These are phyloP conservation scores for Fusarium bactridioides DNA, from an alignment of 2,329 filamentous ascomycete species.

Conservation along the genomic window DNA sequence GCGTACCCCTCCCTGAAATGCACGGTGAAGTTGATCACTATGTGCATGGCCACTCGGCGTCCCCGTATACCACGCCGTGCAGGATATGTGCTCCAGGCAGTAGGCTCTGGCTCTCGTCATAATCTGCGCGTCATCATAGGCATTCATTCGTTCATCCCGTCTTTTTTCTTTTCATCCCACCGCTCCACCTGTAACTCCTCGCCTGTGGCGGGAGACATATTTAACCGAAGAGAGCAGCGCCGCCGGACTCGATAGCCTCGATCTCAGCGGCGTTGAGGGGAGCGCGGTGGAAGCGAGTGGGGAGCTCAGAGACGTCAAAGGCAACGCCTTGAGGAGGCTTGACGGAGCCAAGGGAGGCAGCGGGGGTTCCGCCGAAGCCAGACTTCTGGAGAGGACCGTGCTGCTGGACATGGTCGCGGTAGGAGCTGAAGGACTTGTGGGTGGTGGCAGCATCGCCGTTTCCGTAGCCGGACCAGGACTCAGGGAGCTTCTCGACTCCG, in stretches of 20 bases:
- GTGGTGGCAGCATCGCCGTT: conserved; percentile 48
- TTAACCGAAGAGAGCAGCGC: conserved; percentile 68
- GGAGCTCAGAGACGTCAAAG: conserved; percentile 91
- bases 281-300: conserved; percentile 79
- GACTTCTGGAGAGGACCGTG: conserved; percentile 75
- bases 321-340: conserved; percentile 75
- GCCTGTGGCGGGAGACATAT: conserved; percentile 16
- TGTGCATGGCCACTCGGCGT: conserved; percentile 24
- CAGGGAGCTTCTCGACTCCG: conserved; percentile 69
- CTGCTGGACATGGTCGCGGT: conserved; percentile 80
- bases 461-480: conserved; percentile 53
- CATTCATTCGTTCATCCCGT: conserved; percentile 34
- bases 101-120: conserved; percentile 20
- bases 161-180: conserved; percentile 18
- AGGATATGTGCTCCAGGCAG: conserved; percentile 30
- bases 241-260: conserved; percentile 93
- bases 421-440: conserved; percentile 74
- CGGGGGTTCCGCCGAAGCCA: conserved; percentile 69
- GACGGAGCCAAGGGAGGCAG: conserved; percentile 76
- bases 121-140: conserved; percentile 22
- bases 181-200: conserved; percentile 36
- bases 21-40: conserved; percentile 16
- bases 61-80: conserved; percentile 30
- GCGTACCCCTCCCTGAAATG: conserved; percentile 15
- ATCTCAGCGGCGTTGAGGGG: conserved; percentile 85